Conservation (phyloP, 2,329 filamentous ascomycete species). For the Conoideocrella luteorostrata region DNA sequence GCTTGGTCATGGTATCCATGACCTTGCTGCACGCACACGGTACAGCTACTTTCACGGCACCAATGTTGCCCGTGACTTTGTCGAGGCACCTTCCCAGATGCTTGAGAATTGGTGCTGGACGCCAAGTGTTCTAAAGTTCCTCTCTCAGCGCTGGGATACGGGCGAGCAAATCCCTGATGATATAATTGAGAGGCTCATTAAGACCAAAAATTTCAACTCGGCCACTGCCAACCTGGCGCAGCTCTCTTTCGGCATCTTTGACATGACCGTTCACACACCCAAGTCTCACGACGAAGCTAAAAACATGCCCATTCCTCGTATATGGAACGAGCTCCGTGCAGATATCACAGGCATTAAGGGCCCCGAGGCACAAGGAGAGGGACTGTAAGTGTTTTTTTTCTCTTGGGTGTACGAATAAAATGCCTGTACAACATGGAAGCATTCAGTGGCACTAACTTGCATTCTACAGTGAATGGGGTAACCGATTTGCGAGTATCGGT, state of each 20-base stretch:
- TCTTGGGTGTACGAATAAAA: neutral
- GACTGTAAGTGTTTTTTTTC: constrained; percentile 36
- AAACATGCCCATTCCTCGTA: constrained; percentile 54
- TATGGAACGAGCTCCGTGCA: constrained; percentile 67
- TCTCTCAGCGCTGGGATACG: constrained; percentile 69
- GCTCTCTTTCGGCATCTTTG: constrained; percentile 74
- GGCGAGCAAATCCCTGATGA: constrained; percentile 66
- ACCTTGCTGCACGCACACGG: constrained; percentile 55
- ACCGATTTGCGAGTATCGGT: constrained; percentile 74
- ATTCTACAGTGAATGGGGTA: constrained; percentile 55
- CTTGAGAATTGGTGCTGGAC: constrained; percentile 73
- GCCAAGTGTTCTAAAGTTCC: constrained; percentile 53
- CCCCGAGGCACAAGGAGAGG: constrained; percentile 57
- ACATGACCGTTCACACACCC: constrained; percentile 74
- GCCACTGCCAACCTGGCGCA: constrained; percentile 73
- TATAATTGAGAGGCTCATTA: constrained; percentile 66
- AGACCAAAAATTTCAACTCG: constrained; percentile 74
- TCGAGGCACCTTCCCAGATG: constrained; percentile 68
- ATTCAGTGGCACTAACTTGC: constrained; percentile 19
- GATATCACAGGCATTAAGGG: constrained; percentile 70
- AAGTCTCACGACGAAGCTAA: constrained; percentile 62
- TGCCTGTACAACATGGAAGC: neutral
- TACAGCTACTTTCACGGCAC: constrained; percentile 65
- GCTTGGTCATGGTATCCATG: constrained; percentile 65
- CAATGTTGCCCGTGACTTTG: constrained; percentile 60